A percentile compares a stretch with the other conserved stretches of the same genome.
phyloP scores from a whole-genome alignment of 2,329 filamentous ascomycete species.

The Fusarium sacchari region DNA sequence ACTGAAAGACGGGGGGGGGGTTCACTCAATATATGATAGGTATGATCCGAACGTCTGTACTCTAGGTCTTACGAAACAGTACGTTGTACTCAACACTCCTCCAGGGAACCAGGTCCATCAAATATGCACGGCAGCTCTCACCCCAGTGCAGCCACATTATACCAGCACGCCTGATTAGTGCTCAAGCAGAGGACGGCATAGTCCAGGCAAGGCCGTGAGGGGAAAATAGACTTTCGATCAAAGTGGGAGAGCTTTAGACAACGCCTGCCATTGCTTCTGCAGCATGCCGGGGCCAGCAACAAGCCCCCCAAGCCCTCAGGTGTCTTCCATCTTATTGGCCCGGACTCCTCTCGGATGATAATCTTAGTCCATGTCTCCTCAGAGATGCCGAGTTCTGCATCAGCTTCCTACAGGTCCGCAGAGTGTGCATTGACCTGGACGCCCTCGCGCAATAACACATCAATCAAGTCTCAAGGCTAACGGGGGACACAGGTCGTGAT shows the following conservation, averaged over 20 bases:
- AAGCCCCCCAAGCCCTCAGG: conserved; percentile 25
- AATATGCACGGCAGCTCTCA: conserved; percentile 25
- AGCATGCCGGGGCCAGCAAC: conserved; percentile 16
- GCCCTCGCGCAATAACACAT: neutral
- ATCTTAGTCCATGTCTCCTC: conserved; percentile 11
- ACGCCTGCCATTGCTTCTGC: conserved; percentile 15
- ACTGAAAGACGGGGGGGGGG: neutral
- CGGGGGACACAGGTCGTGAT: neutral
- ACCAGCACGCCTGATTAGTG: conserved; percentile 17
- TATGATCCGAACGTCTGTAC: neutral
- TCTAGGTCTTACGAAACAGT: conserved; percentile 7
- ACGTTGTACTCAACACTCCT: neutral
- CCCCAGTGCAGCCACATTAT: conserved; percentile 26
- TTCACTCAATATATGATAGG: conserved; percentile 23
- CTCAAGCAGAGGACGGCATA: conserved; percentile 15
- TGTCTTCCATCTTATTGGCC: conserved; percentile 13
- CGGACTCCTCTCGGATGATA: conserved; percentile 10
- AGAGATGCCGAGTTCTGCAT: neutral
- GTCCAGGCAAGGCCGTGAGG: conserved; percentile 30
- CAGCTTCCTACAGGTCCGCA: neutral
- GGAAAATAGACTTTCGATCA: conserved; percentile 43
- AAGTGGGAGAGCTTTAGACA: conserved; percentile 29
- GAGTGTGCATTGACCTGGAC: neutral
- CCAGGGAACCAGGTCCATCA: conserved; percentile 16
- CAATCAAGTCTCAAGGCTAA: neutral